Conservation (phyloP, 1,139 yeast species). For the Hanseniaspora gamundiae region DNA sequence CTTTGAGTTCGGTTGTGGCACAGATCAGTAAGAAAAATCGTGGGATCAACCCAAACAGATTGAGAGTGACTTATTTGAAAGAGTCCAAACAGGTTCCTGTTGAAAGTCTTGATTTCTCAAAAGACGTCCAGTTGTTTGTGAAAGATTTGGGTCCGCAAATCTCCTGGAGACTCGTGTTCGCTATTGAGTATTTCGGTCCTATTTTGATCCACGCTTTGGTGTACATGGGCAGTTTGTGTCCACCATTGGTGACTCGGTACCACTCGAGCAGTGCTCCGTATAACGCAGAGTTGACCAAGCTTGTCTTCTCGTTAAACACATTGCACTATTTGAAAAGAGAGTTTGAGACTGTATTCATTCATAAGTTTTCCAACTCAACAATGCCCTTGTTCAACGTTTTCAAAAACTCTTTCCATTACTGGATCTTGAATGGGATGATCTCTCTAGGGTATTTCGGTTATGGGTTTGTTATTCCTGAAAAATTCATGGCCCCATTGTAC, state of each 20-base stretch:
- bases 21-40: constrained; percentile 35
- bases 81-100: constrained; percentile 21
- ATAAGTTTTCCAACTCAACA: constrained; percentile 73
- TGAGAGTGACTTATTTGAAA: constrained; percentile 27
- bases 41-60: constrained; percentile 31
- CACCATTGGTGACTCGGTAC: constrained; percentile 9
- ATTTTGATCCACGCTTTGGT: constrained; percentile 63
- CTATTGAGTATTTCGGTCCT: constrained; percentile 86
- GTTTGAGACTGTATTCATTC: constrained; percentile 72
- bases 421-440: constrained; percentile 74
- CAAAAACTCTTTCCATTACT: constrained; percentile 83
- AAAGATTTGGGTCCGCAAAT: constrained; percentile 93
- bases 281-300: constrained; percentile 15
- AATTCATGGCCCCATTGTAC: constrained; percentile 18
- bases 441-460: constrained; percentile 60
- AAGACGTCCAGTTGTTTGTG: constrained; percentile 33
- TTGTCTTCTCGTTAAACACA: constrained; percentile 35
- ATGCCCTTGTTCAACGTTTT: constrained; percentile 85
- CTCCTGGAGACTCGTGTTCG: constrained; percentile 79
- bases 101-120: constrained; percentile 4
- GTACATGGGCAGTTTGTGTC: constrained; percentile 28
- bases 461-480: constrained; percentile 31
- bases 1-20: constrained; percentile 25
- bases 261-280: constrained; percentile 9
- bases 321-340: constrained; percentile 82